phyloP scores from a whole-genome alignment of 1,139 yeast genomes.

The Blastobotrys elegans region DNA sequence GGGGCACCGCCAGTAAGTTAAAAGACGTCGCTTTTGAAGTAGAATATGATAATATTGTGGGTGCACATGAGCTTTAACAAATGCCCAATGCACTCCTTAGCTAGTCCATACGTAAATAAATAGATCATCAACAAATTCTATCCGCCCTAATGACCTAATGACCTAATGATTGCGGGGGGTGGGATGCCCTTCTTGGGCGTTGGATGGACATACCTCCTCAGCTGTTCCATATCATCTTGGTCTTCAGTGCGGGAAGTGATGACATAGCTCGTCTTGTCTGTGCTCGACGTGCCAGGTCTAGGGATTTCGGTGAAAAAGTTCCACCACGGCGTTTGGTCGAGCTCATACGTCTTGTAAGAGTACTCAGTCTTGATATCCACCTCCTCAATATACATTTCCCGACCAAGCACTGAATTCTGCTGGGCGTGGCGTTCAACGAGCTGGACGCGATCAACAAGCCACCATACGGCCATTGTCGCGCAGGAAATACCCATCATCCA shows the following conservation, averaged over 20 bases:
- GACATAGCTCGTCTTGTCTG: slow-evolving; percentile 9
- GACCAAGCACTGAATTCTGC: slow-evolving; percentile 10
- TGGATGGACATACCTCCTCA: background rate
- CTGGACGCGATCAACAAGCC: slow-evolving; percentile 73
- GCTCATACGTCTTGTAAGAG: background rate
- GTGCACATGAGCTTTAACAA: too few species aligned
- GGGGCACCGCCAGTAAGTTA: too few species aligned
- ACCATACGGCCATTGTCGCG: slow-evolving; percentile 67
- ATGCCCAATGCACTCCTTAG: too few species aligned
- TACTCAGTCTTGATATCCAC: background rate
- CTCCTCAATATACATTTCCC: slow-evolving; percentile 12
- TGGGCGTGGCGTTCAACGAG: slow-evolving; percentile 22
- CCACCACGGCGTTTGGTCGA: background rate
- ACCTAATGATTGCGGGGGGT: too few species aligned
- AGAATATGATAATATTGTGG: too few species aligned
- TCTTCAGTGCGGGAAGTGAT: slow-evolving; percentile 6
- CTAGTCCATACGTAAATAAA: too few species aligned
- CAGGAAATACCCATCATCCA: slow-evolving; percentile 47
- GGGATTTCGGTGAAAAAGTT: background rate
- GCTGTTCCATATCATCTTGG: background rate
- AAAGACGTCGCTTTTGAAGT: too few species aligned
- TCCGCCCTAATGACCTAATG: too few species aligned
- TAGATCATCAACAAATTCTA: too few species aligned
- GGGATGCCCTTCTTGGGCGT: background rate
- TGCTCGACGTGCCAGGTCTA: slow-evolving; percentile 11